Evolutionary conservation across 371 early-diverging fungal genomes (phyloP).

Genomic region (Nematocida parisii): DNA sequence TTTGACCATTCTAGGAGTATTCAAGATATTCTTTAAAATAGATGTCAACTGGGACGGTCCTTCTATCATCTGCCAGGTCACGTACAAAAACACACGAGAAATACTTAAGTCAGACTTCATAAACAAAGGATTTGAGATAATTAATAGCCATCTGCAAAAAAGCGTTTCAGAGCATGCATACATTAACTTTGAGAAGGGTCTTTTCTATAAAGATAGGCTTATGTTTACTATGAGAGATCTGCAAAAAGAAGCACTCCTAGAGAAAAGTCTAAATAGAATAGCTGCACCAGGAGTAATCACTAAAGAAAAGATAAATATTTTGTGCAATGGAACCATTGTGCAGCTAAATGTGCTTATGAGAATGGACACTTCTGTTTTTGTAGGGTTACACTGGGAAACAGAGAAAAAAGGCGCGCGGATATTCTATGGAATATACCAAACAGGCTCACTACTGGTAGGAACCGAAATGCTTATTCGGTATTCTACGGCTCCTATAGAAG

Average conservation of each 20-base stretch:
- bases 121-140: not conserved
- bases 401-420: not conserved
- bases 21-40: not conserved
- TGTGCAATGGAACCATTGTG: not conserved
- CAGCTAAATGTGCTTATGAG: constrained; percentile 13
- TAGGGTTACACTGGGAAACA: constrained; percentile 14
- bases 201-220: constrained; percentile 26
- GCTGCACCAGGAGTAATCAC: constrained; percentile 9
- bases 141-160: constrained; percentile 2
- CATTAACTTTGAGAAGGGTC: constrained; percentile 25
- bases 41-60: constrained; percentile 42
- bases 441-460: not conserved
- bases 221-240: constrained; percentile 26
- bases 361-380: not conserved
- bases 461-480: not conserved
- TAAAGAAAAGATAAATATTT: constrained; percentile 25
- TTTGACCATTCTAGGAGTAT: not conserved
- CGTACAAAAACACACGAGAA: not conserved
- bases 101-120: constrained; percentile 31
- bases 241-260: constrained; percentile 11
- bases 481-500: too few species aligned
- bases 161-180: not conserved
- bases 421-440: constrained; percentile 21
- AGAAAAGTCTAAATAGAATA: not conserved
- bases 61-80: not conserved